phyloP scores from a whole-genome alignment of 2,329 filamentous ascomycete genomes.

The Bretziella fagacearum region DNA sequence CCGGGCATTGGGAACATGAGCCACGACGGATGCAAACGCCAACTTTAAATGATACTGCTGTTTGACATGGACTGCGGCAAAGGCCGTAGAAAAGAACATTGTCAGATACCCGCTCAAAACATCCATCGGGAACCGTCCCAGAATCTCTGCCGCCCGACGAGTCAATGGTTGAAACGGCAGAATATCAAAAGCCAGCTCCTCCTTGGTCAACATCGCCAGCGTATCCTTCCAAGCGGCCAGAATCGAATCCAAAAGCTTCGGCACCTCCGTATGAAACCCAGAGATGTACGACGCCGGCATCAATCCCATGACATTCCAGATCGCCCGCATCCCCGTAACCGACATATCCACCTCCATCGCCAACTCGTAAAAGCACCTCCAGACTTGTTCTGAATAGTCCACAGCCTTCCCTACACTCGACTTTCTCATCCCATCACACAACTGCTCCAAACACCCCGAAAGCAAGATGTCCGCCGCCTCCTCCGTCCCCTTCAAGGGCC shows the following conservation, averaged over 20 bases:
- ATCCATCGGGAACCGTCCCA: constrained; percentile 7
- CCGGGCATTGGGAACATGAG: constrained; percentile 15
- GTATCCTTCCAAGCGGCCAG: not conserved
- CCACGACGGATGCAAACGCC: constrained; percentile 15
- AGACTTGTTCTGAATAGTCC: constrained; percentile 12
- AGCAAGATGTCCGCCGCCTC: constrained; percentile 7
- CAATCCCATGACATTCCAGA: constrained; percentile 7
- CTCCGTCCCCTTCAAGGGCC: not conserved
- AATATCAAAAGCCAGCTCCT: not conserved
- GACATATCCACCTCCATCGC: constrained; percentile 9
- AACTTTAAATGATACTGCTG: not conserved
- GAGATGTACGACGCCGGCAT: constrained; percentile 5
- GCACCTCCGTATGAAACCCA: not conserved
- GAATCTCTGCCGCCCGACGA: not conserved
- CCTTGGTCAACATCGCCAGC: not conserved
- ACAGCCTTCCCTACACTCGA: constrained; percentile 5
- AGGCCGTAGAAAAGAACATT: not conserved
- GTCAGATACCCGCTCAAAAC: not conserved
- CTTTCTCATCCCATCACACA: constrained; percentile 6
- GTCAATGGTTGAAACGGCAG: constrained; percentile 12
- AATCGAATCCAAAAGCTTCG: not conserved
- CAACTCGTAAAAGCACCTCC: constrained; percentile 8
- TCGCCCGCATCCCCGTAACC: constrained; percentile 3
- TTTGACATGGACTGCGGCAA: not conserved
- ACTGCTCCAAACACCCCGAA: constrained; percentile 2